These are phyloP conservation scores for Leucoagaricus sp. DNA, from an alignment of 1,284 basidiomycete species.

Conservation along the genomic window DNA sequence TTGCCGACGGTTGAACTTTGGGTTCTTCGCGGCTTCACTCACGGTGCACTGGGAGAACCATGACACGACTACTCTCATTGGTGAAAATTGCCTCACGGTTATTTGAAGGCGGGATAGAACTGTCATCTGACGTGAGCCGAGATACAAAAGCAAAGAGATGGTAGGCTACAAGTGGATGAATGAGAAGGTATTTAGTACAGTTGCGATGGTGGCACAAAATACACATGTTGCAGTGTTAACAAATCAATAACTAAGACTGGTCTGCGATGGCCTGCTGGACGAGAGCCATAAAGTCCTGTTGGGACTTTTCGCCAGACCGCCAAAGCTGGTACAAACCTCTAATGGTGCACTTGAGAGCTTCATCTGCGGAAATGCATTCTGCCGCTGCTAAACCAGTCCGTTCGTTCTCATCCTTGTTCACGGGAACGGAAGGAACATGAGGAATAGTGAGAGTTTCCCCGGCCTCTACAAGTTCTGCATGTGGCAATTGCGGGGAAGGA, in stretches of 20 bases:
- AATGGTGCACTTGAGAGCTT: slow-evolving; percentile 43
- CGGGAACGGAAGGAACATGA: not conserved
- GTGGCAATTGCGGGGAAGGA: slow-evolving; percentile 15
- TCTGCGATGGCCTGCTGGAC: slow-evolving; percentile 38
- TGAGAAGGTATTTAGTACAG: not conserved
- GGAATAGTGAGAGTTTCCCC: not conserved
- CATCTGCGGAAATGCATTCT: slow-evolving; percentile 20
- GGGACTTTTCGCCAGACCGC: slow-evolving; percentile 33
- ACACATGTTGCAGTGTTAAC: not conserved
- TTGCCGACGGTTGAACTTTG: not conserved
- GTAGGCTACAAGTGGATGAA: not conserved
- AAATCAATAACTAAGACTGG: slow-evolving; percentile 17
- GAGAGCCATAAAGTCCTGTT: slow-evolving; percentile 38
- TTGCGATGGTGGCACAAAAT: not conserved
- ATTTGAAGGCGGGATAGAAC: not conserved
- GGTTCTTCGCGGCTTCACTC: too few species aligned
- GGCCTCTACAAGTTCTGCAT: not conserved
- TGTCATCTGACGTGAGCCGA: slow-evolving; percentile 5
- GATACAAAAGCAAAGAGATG: too few species aligned
- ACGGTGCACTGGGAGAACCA: not conserved
- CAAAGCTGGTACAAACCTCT: slow-evolving; percentile 54
- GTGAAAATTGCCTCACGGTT: not conserved
- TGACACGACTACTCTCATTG: not conserved
- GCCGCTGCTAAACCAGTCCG: not conserved
- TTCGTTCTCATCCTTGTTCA: not conserved